Evolutionary conservation across 805 yeast species (phyloP).

Genomic region (Metschnikowia colocasiae): DNA sequence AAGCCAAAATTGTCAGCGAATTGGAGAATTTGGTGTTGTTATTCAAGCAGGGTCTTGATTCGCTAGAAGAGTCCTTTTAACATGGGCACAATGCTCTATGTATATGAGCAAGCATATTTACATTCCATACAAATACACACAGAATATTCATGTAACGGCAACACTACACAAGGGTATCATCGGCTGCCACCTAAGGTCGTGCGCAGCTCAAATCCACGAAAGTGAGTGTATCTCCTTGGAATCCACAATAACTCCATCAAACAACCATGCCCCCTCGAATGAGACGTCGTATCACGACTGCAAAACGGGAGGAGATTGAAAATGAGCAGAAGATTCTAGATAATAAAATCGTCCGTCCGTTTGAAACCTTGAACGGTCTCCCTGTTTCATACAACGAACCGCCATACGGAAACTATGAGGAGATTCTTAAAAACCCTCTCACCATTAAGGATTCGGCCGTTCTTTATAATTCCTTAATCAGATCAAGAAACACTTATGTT

Average conservation of each 20-base stretch:
- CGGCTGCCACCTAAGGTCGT: not conserved
- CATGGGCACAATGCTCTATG: not conserved
- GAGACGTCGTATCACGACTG: constrained; percentile 42
- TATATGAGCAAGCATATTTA: not conserved
- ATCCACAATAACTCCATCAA: not conserved
- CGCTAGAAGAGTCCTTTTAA: constrained; percentile 25
- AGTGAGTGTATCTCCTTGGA: not conserved
- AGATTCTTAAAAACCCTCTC: constrained; percentile 58
- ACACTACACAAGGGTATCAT: no score
- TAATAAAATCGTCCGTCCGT: constrained; percentile 50
- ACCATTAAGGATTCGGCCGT: constrained; percentile 71
- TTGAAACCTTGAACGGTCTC: constrained; percentile 57
- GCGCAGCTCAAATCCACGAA: not conserved
- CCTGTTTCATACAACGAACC: constrained; percentile 69
- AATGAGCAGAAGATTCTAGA: constrained; percentile 37
- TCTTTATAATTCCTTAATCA: constrained; percentile 63
- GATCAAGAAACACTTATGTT: constrained; percentile 57
- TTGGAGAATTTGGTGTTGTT: constrained; percentile 36
- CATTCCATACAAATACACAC: not conserved
- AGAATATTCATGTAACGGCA: not conserved
- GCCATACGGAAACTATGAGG: constrained; percentile 49
- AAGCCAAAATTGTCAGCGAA: constrained; percentile 32
- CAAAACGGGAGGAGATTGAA: constrained; percentile 40
- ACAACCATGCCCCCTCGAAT: constrained; percentile 39
- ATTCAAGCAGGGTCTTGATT: constrained; percentile 40